These are phyloP conservation scores for Rhizopus stolonifer DNA, from an alignment of 371 early-diverging fungal species.

Conservation along the genomic window DNA sequence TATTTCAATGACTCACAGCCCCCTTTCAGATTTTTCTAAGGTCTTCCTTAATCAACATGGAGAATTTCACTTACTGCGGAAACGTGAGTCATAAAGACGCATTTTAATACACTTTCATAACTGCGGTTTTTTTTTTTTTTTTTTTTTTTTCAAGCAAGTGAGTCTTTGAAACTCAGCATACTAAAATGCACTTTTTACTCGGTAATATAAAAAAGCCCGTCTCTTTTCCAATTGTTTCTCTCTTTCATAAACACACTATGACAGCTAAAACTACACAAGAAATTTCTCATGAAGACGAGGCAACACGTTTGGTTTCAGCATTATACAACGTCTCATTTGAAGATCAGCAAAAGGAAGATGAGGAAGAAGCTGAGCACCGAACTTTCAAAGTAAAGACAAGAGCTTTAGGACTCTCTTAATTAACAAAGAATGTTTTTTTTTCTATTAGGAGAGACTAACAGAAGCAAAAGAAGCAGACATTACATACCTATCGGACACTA, in stretches of 20 bases:
- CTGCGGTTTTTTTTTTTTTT: conserved; percentile 1
- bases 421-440: no score
- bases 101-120: no score
- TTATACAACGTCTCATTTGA: conserved; percentile 15
- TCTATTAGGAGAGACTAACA: conserved; percentile 35
- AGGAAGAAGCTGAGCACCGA: neutral
- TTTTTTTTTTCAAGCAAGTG: neutral
- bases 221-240: neutral
- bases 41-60: no score
- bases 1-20: no score
- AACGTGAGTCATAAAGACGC: no score
- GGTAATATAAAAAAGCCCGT: no score
- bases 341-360: conserved; percentile 3
- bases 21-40: no score
- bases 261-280: neutral
- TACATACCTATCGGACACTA: conserved; percentile 35
- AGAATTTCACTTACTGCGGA: no score
- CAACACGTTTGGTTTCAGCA: conserved; percentile 19
- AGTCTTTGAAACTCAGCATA: conserved; percentile 3
- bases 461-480: conserved; percentile 45
- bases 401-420: no score
- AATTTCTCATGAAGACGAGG: conserved; percentile 13
- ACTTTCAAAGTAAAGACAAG: conserved; percentile 12
- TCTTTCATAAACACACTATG: neutral
- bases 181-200: no score